A percentile compares a stretch with the other conserved stretches of the same genome.
These are phyloP conservation scores for Discostella pseudostelligera DNA, from an alignment of 108 stramenopile species.

Conservation along the genomic window DNA sequence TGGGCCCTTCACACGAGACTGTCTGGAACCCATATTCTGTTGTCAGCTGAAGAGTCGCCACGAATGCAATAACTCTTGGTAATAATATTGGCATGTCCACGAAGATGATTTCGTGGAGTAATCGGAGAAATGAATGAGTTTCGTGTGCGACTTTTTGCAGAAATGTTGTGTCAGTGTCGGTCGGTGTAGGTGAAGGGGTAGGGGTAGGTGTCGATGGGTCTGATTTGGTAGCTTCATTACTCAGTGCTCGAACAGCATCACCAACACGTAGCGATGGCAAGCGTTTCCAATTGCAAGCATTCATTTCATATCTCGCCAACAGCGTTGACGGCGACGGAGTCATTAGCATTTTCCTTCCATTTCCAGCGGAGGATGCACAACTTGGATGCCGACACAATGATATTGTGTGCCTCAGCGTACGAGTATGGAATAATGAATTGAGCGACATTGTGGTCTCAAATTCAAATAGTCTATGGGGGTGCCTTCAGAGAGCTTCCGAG, in stretches of 20 bases:
- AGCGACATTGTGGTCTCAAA: neutral
- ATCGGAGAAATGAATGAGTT: conserved; percentile 11
- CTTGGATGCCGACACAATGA: conserved; percentile 7
- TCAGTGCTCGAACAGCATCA: conserved; percentile 6
- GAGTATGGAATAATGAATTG: neutral
- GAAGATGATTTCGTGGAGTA: conserved; percentile 11
- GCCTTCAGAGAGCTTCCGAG: no score
- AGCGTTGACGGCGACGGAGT: neutral
- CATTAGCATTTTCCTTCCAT: conserved; percentile 2
- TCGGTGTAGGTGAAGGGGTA: neutral
- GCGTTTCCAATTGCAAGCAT: no score
- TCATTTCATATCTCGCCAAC: no score
- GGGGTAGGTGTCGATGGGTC: neutral
- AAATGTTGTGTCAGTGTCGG: conserved; percentile 10
- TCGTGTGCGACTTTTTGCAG: conserved; percentile 13
- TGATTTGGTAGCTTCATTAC: conserved; percentile 8
- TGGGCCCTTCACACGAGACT: conserved; percentile 86
- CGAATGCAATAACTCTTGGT: conserved; percentile 23
- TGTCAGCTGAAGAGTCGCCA: conserved; percentile 61
- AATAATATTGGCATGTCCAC: conserved; percentile 15
- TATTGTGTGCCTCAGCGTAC: conserved; percentile 1
- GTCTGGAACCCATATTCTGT: conserved; percentile 79
- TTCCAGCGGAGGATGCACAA: neutral
- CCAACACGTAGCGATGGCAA: conserved; percentile 4
- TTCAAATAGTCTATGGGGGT: no score